Percentiles rank a stretch among this genome's conserved stretches.
These are phyloP conservation scores for Colletotrichum graminicola DNA, from an alignment of 2,329 filamentous ascomycete genomes.

Conservation along the genomic window DNA sequence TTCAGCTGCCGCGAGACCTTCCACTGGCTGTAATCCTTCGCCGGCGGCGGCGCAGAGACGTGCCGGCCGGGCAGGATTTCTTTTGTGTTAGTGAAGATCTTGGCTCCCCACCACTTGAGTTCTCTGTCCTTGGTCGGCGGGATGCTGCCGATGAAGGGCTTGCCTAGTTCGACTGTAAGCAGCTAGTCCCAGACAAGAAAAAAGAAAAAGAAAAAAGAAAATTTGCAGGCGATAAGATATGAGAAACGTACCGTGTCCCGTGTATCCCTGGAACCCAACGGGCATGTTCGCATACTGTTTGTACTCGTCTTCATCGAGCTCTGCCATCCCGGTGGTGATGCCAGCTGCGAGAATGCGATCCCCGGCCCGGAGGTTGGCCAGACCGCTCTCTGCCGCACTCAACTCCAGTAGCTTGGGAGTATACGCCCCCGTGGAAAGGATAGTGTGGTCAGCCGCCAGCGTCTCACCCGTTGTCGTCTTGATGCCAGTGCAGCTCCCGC, in stretches of 20 bases:
- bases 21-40: slow-evolving; percentile 73
- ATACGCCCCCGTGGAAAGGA: slow-evolving; percentile 70
- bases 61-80: slow-evolving; percentile 64
- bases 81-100: slow-evolving; percentile 68
- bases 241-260: slow-evolving; percentile 48
- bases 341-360: slow-evolving; percentile 69
- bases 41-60: slow-evolving; percentile 68
- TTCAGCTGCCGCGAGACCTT: slow-evolving; percentile 67
- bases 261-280: slow-evolving; percentile 58
- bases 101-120: slow-evolving; percentile 73
- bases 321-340: slow-evolving; percentile 69
- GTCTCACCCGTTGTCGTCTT: slow-evolving; percentile 57
- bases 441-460: slow-evolving; percentile 62
- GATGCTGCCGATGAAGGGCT: slow-evolving; percentile 68
- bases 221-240: slow-evolving; percentile 49
- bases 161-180: slow-evolving; percentile 53
- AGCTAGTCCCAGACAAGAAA: slow-evolving; percentile 46
- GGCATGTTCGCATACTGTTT: slow-evolving; percentile 63
- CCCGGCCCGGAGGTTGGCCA: slow-evolving; percentile 62
- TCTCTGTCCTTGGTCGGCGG: slow-evolving; percentile 64
- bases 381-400: slow-evolving; percentile 61
- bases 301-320: slow-evolving; percentile 61
- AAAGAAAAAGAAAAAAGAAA: neutral
- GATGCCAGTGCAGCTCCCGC: slow-evolving; percentile 62
- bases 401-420: slow-evolving; percentile 67